Base-by-base conservation (phyloP, 345 rosid species). In the Reutealis trisperma region DNA sequence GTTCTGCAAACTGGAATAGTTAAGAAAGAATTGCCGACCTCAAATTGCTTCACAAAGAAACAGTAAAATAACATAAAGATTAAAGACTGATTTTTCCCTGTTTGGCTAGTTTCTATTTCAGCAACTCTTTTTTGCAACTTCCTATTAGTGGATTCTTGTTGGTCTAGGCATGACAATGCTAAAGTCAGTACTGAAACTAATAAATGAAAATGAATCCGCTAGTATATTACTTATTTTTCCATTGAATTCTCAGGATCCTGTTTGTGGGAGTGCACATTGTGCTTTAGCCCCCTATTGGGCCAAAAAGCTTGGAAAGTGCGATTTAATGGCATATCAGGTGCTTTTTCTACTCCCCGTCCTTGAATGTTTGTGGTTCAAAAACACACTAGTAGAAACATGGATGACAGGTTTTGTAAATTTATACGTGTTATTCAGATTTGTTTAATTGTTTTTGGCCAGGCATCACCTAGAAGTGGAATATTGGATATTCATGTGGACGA, bases 181-280 rank as follows among this genome's bases (percentile, higher is more conserved):
- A n/a, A 58, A 55, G 3, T 8, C 16, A 15, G 22, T 2, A 8
- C 12, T 10, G 12, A 57, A 34, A 44, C 22, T 8, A 61, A 16
- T 25, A 25, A 19, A 27, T 27, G 30, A 62, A 74, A 41, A 8
- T 51, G 58, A 66, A 68, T 59, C 16, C 0, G 70, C n/a, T 24
- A 62, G 25, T 6, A 9, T 7, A 30, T 57, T 21, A 32, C 45
- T 62, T 22, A 47, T 13, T 22, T 0, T 7, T 19, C n/a, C 8
- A 10, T 41, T 71, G 64, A 19, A 77, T 44, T 27, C 72, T 61
- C 84, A 94, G 98, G 97, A 93, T 82, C 95, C 95, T 60, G 97
- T 91, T 42, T 84, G 89, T 71, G 97, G 97, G 55, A 90, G 94
- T 77, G 97, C 95, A 16, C 89, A 90, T 74, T 93, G 98, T 87